These are phyloP conservation scores for Arthrobotrys iridis DNA, from an alignment of 2,329 filamentous ascomycete genomes.

Conservation along the genomic window DNA sequence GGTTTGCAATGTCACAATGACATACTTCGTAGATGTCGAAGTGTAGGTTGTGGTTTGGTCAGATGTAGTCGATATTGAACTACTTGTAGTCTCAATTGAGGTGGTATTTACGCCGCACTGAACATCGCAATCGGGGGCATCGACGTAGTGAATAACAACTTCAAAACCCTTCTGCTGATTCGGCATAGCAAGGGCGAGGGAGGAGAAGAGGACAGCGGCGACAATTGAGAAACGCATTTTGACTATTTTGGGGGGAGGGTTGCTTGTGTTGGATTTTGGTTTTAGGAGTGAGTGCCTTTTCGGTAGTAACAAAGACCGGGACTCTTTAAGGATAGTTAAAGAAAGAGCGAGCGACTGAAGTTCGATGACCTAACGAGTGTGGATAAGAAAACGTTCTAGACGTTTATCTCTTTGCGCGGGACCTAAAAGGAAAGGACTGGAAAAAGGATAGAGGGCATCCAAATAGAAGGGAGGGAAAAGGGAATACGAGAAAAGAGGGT, in stretches of 20 bases:
- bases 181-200: slow-evolving; percentile 18
- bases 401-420: slow-evolving; percentile 34
- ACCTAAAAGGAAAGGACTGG: slow-evolving; percentile 16
- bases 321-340: slow-evolving; percentile 12
- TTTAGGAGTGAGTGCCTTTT: slow-evolving; percentile 1
- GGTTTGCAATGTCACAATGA: slow-evolving; percentile 47
- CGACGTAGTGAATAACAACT: slow-evolving; percentile 50
- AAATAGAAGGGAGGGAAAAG: slow-evolving; percentile 2
- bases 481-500: slow-evolving; percentile 39
- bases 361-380: slow-evolving; percentile 45
- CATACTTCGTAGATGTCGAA: slow-evolving; percentile 43
- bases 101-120: slow-evolving; percentile 45
- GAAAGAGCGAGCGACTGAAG: slow-evolving; percentile 41
- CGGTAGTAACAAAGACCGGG: slow-evolving; percentile 10
- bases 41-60: slow-evolving; percentile 22
- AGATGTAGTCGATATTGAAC: background rate
- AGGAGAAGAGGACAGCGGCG: slow-evolving; percentile 32
- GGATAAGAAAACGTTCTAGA: slow-evolving; percentile 49
- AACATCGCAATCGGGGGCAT: slow-evolving; percentile 45
- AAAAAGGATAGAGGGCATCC: slow-evolving; percentile 28
- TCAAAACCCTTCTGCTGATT: slow-evolving; percentile 23
- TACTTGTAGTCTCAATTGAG: slow-evolving; percentile 12
- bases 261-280: slow-evolving; percentile 26
- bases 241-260: background rate
- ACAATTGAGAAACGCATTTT: slow-evolving; percentile 45